Evolutionary conservation across 108 stramenopile genomes (phyloP), one percentile per base, ranked within the genome.

Genomic region (Cyclotella sp.): DNA sequence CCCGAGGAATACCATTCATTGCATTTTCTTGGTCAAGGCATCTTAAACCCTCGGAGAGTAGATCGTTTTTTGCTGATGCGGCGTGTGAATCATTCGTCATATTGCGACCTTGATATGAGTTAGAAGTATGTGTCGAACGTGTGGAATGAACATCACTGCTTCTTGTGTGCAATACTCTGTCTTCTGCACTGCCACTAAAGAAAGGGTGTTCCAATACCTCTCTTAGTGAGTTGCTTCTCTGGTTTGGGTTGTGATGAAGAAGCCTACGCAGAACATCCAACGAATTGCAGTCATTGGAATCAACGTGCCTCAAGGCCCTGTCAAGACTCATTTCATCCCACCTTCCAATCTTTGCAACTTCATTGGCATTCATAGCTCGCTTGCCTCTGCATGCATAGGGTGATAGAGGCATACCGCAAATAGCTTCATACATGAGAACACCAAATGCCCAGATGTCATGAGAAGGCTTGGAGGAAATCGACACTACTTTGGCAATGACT

Each of bases 381-480:
- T 94, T 94, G 18, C 91, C 93, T 51, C 93, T 81, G 68, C 91
- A 92, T 24, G 91, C 91, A 73, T 92, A 94, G 4, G 93, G 87
- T 51, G 89, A 83, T 9, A 94, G 85, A 0, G 91, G 90, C 19
- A 87, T 61, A 49, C 93, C 90, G 39, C 90, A 88, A 60, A 94
- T 84, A 29, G 90, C 91, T 74, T 92, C 91, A 65, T 91, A 94
- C 41, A 94, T 78, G 29, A 92, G 83, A 53, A 92, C 88, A 61
- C 91, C 93, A 65, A 85, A 92, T 3, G 91, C 93, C 93, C 93
- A 94, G 61, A 94, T 90, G 51, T 94, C 93, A 63, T 94, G 91
- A 13, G 91, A 87, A 0, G 90, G 75, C 30, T 83, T 84, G 15
- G 91, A 86, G 18, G 83, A 73, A 43, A 94, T 88, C 0, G 93